Percentiles rank a stretch among this genome's conserved stretches.
phyloP scores from a whole-genome alignment of 768 basidiomycete species.

The Panaeolus papilionaceus region DNA sequence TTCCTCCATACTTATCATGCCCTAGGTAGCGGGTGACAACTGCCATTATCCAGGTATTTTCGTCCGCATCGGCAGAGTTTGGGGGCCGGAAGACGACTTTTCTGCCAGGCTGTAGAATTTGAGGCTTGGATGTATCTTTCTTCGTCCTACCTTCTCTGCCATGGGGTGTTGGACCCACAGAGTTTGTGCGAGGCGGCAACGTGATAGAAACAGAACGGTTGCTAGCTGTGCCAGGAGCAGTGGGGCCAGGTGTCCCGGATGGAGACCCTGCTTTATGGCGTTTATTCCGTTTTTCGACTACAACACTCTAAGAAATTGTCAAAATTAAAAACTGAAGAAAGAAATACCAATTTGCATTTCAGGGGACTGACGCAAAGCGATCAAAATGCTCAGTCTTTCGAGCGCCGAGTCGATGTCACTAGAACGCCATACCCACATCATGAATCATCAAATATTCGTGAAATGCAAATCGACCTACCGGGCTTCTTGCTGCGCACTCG shows the following conservation, averaged over 20 bases:
- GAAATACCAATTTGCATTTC: constrained; percentile 63
- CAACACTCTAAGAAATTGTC: constrained; percentile 5
- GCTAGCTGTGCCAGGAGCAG: constrained; percentile 38
- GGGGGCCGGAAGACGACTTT: constrained; percentile 81
- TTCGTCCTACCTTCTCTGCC: constrained; percentile 73
- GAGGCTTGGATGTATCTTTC: constrained; percentile 66
- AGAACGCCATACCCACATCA: constrained; percentile 17
- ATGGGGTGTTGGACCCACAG: constrained; percentile 61
- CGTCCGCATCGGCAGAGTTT: constrained; percentile 58
- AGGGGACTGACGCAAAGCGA: constrained; percentile 76
- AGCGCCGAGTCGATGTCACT: constrained; percentile 78
- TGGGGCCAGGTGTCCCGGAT: constrained; percentile 56
- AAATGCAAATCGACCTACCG: constrained; percentile 50
- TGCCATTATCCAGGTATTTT: constrained; percentile 81
- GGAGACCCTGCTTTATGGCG: constrained; percentile 78
- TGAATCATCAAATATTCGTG: constrained; percentile 18
- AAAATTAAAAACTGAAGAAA: neutral
- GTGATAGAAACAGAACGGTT: constrained; percentile 61
- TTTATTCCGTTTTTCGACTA: constrained; percentile 76
- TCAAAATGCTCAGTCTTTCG: constrained; percentile 71
- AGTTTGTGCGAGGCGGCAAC: constrained; percentile 57
- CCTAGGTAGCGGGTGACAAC: constrained; percentile 74
- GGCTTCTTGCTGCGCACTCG: constrained; percentile 63
- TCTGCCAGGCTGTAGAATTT: constrained; percentile 74
- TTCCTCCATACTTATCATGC: constrained; percentile 68